Evolutionary conservation across 129 eudicot species (phyloP), one percentile per base, ranked within the genome.

Genomic region (Escallonia rubra): DNA sequence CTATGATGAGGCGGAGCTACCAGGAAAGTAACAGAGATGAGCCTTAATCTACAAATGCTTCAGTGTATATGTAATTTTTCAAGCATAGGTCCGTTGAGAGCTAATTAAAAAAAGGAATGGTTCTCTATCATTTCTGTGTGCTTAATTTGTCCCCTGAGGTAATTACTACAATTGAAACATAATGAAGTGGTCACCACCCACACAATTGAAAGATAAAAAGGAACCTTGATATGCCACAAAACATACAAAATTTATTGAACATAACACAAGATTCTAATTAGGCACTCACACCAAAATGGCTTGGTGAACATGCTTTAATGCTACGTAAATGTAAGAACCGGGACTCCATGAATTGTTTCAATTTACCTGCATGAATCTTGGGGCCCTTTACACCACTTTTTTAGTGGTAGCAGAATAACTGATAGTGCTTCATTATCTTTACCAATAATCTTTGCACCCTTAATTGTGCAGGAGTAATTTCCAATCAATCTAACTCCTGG

Each of bases 381-480:
- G 7, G 73, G 40, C 63, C 66, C 79, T 38, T 71, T 70, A n/a
- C 76, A 53, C 53, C 85, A 78, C 6, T 60, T 77, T 81, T 81
- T 94, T 16, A 90, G 66, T 63, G 93, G 99, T 64, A 83, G 68
- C 79, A 94, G 78, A 77, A 90, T 83, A 73, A 82, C 88, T 53
- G 90, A 73, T 63, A 94, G 65, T 59, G 96, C 82, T 75, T 90
- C 97, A 63, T 94, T 94, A 61, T 89, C 97, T 81, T 90, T 90
- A 47, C 97, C 99, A 59, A 94, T 82, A 55, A 80, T 51, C 70
- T 90, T 87, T 15, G 99, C 97, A 78, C 99, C 96, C 72, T 90
- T 89, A 57, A 79, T 85, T 2, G 87, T 87, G 49, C 97, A 90
- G 61, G 97, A 87, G 79, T 87, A 82, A 64, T 71, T 85, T 94